Evolutionary conservation across 306 rosid genomes (phyloP).

Genomic region (Vachellia collinsii): DNA sequence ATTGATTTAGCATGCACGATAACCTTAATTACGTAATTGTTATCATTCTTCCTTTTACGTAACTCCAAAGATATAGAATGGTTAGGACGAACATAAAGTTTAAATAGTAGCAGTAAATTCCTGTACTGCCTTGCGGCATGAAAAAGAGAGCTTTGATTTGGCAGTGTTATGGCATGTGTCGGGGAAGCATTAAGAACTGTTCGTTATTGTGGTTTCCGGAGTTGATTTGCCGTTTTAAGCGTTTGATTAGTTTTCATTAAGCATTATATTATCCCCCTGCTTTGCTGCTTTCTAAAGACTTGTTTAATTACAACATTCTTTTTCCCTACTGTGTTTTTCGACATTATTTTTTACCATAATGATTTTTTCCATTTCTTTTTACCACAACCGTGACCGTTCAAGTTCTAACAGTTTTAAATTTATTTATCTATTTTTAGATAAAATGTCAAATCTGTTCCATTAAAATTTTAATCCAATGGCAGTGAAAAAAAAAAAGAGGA

Average conservation of each 20-base stretch:
- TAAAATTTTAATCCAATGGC: too few relatives aligned
- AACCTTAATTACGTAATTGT: conserved; percentile 29
- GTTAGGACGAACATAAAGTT: neutral
- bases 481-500: too few relatives aligned
- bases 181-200: neutral
- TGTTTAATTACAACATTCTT: too few relatives aligned
- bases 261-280: too few relatives aligned
- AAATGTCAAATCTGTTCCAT: too few relatives aligned
- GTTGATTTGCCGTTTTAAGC: neutral
- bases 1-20: conserved; percentile 6
- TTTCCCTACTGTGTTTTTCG: too few relatives aligned
- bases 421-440: too few relatives aligned
- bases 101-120: neutral
- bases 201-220: neutral
- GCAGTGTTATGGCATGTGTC: neutral
- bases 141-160: neutral
- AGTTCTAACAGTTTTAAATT: too few relatives aligned
- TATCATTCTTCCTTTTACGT: conserved; percentile 42
- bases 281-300: too few relatives aligned
- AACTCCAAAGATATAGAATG: conserved; percentile 40
- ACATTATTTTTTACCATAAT: too few relatives aligned
- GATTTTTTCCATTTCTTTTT: too few relatives aligned
- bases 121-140: neutral
- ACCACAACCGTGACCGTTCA: too few relatives aligned
- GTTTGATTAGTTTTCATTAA: neutral